Evolutionary conservation across 139 green algal species (phyloP), one percentile per base, ranked within the genome.

Genomic region (Gonium pectorale): DNA sequence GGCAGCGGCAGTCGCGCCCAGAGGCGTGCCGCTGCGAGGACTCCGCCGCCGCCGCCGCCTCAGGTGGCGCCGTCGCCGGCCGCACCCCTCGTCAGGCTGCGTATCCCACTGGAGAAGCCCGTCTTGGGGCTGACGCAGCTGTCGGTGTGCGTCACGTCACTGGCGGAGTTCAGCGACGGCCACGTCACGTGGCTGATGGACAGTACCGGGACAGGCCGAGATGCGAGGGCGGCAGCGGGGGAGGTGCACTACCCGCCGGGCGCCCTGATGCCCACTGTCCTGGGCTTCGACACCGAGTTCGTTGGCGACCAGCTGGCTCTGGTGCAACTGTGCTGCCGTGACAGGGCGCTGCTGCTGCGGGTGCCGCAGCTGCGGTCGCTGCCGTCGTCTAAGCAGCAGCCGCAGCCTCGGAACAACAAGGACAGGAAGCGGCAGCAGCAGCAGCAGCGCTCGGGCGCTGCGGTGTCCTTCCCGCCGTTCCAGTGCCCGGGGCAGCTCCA

Each of bases 231-330:
- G n/a, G n/a, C n/a, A n/a, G n/a, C n/a, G n/a, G n/a, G n/a, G n/a
- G n/a, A n/a, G n/a, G n/a, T n/a, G n/a, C n/a, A n/a, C n/a, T n/a
- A n/a, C n/a, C n/a, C n/a, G n/a, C n/a, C n/a, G n/a, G n/a, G n/a
- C n/a, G n/a, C n/a, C n/a, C 56, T n/a, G 46, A 1, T 67, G 35
- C 79, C 33, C 8, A 31, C 43, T 11, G 64, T 77, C 0, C 27
- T 85, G 0, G 79, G 79, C 3, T 85, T 78, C 9, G 79, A 85
- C 46, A 85, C 79, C 27, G 79, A 85, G 44, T 85, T 85, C 15
- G 11, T 75, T 1, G 79, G 63, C 17, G 64, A 56, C 37, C 40
- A 85, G 35, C 46, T 68, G 9, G 79, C 79, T 17, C 44, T 85
- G 46, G 15, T 85, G 33, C 79, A 85, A 64, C 79, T 85, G 46